Base-by-base conservation (phyloP, 345 rosid species). In the Gynandropsis gynandra region DNA sequence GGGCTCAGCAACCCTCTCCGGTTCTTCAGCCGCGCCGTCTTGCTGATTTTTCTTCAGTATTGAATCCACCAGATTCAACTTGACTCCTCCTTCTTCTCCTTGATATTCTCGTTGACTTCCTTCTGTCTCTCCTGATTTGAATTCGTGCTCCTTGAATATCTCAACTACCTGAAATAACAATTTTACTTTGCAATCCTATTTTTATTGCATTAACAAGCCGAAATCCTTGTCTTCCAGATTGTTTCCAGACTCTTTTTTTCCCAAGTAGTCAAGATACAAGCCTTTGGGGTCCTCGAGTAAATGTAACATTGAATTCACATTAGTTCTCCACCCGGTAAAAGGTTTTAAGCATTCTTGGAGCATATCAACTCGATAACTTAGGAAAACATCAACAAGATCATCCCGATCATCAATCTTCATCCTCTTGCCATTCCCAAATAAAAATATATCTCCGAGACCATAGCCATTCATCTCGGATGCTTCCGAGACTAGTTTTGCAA, bases 371-470 rank as follows among this genome's bases (percentile, higher is more conserved):
- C 81, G 73, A 51, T 68, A 4, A 0, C 68, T 79, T 17, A 79
- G 67, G 42, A 61, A 76, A 4, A 76, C 63, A 59, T 71, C 67
- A 2, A 2, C 42, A 42, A 74, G 67, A 11, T 70, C 76, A 9
- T 59, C 47, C 6, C 58, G 38, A 1, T 73, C 67, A 0, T 48
- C 4, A 7, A 72, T 55, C 11, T 56, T 68, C 69, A 78, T 54
- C 48, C 75, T 57, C 40, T 72, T 61, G 29, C 41, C 3, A 15
- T 72, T 74, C 5, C 82, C 83, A 36, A 61, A 64, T 43, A 77
- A 38, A 11, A 78, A 52, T 31, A 78, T 61, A 51, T 78, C 78
- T 34, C 80, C 80, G 39, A 72, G 56, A 44, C 63, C 67, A 21
- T 61, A 67, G 0, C 70, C 62, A 19, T 24, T 56, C 39, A 47